Conservation (phyloP, 768 basidiomycete genomes). For the Leccinum disarticulatum region DNA sequence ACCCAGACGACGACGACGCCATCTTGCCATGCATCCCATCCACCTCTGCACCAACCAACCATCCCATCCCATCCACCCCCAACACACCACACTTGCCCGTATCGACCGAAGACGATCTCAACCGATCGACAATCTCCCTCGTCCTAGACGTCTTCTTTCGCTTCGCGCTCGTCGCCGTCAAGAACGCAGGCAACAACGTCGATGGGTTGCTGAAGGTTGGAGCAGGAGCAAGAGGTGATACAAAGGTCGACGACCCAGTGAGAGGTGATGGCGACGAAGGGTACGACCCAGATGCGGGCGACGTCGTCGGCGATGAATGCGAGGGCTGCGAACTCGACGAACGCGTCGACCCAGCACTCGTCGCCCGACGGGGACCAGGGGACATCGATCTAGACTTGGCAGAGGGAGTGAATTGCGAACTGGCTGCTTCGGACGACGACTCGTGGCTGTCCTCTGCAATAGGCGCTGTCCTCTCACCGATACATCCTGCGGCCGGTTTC, state of each 20-base stretch:
- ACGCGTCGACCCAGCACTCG: conserved; percentile 5
- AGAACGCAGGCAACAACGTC: conserved; percentile 25
- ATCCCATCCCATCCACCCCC: conserved; percentile 13
- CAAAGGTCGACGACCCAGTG: neutral
- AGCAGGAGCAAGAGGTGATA: neutral
- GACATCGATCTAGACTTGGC: conserved; percentile 19
- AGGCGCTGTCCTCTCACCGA: conserved; percentile 1
- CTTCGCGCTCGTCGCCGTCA: conserved; percentile 20
- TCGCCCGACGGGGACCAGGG: conserved; percentile 7
- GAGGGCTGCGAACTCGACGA: conserved; percentile 14
- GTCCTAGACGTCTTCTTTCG: conserved; percentile 30
- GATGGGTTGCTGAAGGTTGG: conserved; percentile 4
- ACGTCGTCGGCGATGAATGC: conserved; percentile 10
- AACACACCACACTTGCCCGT: conserved; percentile 12
- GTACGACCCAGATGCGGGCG: conserved; percentile 10
- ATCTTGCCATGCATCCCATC: conserved; percentile 4
- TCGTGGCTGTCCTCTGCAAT: neutral
- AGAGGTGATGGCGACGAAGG: conserved; percentile 11
- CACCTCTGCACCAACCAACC: conserved; percentile 17
- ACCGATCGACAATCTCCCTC: conserved; percentile 30
- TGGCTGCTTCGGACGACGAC: neutral
- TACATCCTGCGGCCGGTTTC: conserved; percentile 4
- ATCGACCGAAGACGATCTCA: conserved; percentile 28
- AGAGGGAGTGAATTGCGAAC: conserved; percentile 1
- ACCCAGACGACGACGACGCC: neutral